Evolutionary conservation across 2,329 filamentous ascomycete genomes (phyloP), one percentile per base, ranked within the genome.

Genomic region (Ophiostoma himal-ulmi): DNA sequence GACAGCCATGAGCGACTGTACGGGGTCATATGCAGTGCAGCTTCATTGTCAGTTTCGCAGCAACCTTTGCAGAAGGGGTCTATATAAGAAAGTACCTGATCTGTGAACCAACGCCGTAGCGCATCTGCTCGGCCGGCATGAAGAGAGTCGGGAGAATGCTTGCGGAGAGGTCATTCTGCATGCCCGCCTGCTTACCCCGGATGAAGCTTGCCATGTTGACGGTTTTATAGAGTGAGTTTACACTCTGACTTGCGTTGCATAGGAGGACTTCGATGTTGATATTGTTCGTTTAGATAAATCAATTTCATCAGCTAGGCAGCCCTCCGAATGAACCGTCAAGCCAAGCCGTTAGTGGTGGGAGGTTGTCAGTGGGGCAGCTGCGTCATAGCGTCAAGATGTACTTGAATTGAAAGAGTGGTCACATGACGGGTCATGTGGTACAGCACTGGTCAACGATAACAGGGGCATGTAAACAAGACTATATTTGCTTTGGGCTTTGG

Each of bases 1-100:
- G 73, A 98, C 88, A 60, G 95, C 95, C 68, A 99, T 85, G 71
- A 99, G 88, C 37, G 94, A 97, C 78, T 99, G 95, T 14, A 97
- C 86, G 0, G 95, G 94, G 75, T 98, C 94, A 82, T 96, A 98
- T 91, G 76, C 92, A 5, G 60, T 60, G 22, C 36, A 70, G 17
- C 52, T 39, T 11, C 2, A 39, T 22, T n/a, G 44, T 48, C 17
- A 48, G 44, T 48, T 6, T 39, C n/a, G 3, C 1, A 20, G 57
- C 13, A 60, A 26, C 26, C 26, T 6, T 22, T 1, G 48, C 1
- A 22, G 39, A 20, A 11, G 83, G 75, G 86, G 86, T 48, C 57
- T 64, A 60, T 36, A 30, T 67, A 26, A 41, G 54, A 65, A 77
- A 80, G 68, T 77, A 89, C 87, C 86, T 86, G 77, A 90, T 86